phyloP scores from a whole-genome alignment of 148 eudicot species.

The Chenopodium formosanum region DNA sequence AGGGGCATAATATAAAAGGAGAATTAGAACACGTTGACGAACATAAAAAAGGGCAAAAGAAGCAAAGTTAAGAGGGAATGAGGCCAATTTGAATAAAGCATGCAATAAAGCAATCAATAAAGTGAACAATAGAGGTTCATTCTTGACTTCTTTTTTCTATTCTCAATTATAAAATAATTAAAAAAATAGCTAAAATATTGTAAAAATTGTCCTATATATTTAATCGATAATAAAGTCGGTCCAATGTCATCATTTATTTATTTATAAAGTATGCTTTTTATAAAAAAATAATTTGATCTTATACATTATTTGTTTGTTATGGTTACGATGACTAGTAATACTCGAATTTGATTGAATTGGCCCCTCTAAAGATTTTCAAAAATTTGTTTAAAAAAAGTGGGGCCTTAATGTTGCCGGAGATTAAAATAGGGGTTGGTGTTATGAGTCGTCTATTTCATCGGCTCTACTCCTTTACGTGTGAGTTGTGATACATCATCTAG shows the following conservation, averaged over 20 bases:
- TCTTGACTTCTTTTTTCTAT: constrained; percentile 3
- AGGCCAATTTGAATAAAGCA: constrained; percentile 11
- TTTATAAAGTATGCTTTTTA: background rate
- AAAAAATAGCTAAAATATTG: background rate
- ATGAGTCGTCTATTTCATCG: background rate
- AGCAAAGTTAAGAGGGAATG: background rate
- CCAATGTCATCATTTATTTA: background rate
- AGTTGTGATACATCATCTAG: background rate
- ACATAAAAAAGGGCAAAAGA: background rate
- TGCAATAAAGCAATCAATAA: background rate
- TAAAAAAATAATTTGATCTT: too few relatives aligned
- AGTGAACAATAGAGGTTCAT: background rate
- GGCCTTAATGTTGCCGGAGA: background rate
- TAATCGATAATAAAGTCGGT: constrained; percentile 5
- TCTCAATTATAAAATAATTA: background rate
- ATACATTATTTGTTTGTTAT: too few relatives aligned
- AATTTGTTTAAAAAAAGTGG: background rate
- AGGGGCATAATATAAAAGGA: background rate
- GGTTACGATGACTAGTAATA: background rate
- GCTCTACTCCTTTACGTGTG: background rate
- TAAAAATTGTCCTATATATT: background rate
- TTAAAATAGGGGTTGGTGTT: background rate
- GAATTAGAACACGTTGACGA: constrained; percentile 3
- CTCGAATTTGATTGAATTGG: background rate
- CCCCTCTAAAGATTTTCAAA: constrained; percentile 14